Base-by-base conservation (phyloP, 2,329 filamentous ascomycete genomes). In the Orbilia javanica region DNA sequence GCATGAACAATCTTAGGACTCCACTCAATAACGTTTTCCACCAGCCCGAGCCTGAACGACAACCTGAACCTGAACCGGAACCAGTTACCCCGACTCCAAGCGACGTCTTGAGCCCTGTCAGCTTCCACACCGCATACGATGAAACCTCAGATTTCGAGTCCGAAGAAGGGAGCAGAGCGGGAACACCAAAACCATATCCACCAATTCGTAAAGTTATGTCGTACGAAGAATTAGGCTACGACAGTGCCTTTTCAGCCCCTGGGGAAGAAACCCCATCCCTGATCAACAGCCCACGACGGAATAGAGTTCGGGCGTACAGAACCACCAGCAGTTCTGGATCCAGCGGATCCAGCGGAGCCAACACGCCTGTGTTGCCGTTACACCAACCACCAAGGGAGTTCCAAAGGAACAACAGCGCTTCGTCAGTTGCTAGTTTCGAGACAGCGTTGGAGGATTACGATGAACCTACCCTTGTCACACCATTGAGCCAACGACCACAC, bases 161-260 rank as follows among this genome's bases (percentile, higher is more conserved):
- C 20, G 75, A 79, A n/a, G 75, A 74, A 52, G 75, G 48, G 7
- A 79, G 75, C 39, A 44, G 75, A 22, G 66, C 69, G 20, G 75
- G 75, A 31, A 79, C 75, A 44, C 75, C 75, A 66, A 79, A 79
- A 39, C 75, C 75, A 18, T 79, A 73, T 44, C 68, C 69, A 60
- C 29, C 70, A 60, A 69, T 79, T 15, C 68, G 75, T 34, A 79
- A 79, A 50, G 63, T 70, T 5, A 79, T 79, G 75, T 79, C 75
- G 64, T 79, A 79, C 75, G 75, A 79, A 46, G 75, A 79, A 52
- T 53, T 79, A 73, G 75, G 75, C 64, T 79, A 79, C 69, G 75
- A 79, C 50, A 79, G 63, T 18, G 75, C 75, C 36, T 79, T 79
- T 27, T 79, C 75, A 46, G 70, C 75, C 7, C 75, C 75, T 29